Percentiles rank a stretch among this genome's conserved stretches.
Conservation (phyloP, 345 rosid genomes). For the Eutrema heterophyllum region DNA sequence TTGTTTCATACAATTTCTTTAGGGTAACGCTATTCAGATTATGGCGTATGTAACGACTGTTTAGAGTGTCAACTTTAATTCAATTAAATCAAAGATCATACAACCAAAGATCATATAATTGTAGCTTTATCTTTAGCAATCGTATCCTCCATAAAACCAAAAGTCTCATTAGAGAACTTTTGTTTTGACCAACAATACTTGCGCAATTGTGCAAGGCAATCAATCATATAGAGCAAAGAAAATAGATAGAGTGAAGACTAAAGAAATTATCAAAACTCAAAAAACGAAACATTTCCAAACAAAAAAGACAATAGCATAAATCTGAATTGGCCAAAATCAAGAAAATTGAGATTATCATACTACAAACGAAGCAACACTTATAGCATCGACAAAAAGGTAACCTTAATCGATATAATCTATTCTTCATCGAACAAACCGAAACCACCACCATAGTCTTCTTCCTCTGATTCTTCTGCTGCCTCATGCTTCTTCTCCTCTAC, state of each 20-base stretch:
- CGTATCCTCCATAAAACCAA: too few species aligned
- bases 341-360: conserved; percentile 3
- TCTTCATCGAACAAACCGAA: conserved; percentile 29
- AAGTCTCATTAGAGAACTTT: neutral
- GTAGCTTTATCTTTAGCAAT: too few species aligned
- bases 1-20: too few species aligned
- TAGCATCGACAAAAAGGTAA: conserved; percentile 3
- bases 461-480: conserved; percentile 31
- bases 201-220: too few species aligned
- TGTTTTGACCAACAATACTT: neutral
- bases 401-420: neutral
- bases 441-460: conserved; percentile 38
- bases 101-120: too few species aligned
- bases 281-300: neutral
- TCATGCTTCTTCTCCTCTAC: conserved; percentile 30
- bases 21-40: too few species aligned
- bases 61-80: too few species aligned
- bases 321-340: conserved; percentile 5
- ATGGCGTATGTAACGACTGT: too few species aligned
- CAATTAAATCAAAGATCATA: too few species aligned
- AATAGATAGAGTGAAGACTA: neutral
- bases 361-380: conserved; percentile 1
- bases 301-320: neutral
- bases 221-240: neutral
- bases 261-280: neutral